Percentiles rank a stretch among this genome's conserved stretches.
phyloP scores from a whole-genome alignment of 208 protist genomes.

The Crithidia fasciculata region DNA sequence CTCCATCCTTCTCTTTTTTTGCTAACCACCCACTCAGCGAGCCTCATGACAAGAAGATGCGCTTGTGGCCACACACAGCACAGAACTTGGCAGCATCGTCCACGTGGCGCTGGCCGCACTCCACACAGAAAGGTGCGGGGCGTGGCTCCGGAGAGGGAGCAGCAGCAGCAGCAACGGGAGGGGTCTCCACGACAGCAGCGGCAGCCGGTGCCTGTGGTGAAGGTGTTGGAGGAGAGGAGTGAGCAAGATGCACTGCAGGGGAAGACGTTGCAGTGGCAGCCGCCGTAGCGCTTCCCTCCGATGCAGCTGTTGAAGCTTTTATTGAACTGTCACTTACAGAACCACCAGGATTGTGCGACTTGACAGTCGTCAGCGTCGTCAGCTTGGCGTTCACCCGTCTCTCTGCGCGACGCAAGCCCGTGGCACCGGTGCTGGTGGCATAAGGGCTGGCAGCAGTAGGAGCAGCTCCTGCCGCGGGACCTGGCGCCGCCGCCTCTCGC shows the following conservation, averaged over 20 bases:
- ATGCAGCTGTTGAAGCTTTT: neutral
- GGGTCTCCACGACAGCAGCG: neutral
- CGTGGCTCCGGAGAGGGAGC: neutral
- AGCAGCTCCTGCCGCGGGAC: neutral
- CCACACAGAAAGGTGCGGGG: conserved; percentile 43
- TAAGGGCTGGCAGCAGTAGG: neutral
- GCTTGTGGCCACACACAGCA: conserved; percentile 80
- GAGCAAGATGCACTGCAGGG: neutral
- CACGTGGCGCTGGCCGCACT: conserved; percentile 75
- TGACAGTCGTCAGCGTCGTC: neutral
- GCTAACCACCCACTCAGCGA: neutral
- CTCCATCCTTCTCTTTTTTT: too few species aligned
- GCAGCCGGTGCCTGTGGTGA: neutral
- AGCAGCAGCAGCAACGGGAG: neutral
- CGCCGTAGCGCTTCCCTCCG: neutral
- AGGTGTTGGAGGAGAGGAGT: neutral
- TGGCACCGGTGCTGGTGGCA: neutral
- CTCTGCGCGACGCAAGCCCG: neutral
- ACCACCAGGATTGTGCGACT: neutral
- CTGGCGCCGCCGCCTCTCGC: neutral
- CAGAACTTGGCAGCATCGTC: conserved; percentile 82
- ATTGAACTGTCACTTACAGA: neutral
- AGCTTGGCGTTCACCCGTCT: neutral
- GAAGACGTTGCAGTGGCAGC: neutral
- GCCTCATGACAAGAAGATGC: conserved; percentile 33